phyloP scores from a whole-genome alignment of 805 yeast species.

The Saturnispora zaruensis region DNA sequence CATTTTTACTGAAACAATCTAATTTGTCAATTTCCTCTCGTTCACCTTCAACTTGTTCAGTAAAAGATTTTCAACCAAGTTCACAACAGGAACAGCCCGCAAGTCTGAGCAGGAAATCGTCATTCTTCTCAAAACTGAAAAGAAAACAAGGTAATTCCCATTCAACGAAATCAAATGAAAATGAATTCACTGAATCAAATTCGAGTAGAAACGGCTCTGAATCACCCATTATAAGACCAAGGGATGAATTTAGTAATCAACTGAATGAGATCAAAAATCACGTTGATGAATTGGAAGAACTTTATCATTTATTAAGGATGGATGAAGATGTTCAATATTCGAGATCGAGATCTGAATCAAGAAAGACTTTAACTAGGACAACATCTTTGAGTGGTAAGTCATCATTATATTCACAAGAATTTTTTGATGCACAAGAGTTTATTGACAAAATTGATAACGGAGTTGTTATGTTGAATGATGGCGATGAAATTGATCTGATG shows the following conservation, averaged over 20 bases:
- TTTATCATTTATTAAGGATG: constrained; percentile 17
- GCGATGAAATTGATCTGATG: constrained; percentile 12
- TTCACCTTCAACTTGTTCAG: not conserved
- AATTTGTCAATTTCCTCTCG: not conserved
- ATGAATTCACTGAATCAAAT: not conserved
- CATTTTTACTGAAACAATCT: not conserved
- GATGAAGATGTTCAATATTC: constrained; percentile 15
- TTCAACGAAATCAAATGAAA: not conserved
- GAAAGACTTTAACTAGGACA: constrained; percentile 21
- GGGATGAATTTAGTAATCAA: not conserved
- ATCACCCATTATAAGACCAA: not conserved
- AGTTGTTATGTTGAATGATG: constrained; percentile 44
- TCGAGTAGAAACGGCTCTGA: constrained; percentile 1
- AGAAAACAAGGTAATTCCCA: not conserved
- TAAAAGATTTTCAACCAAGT: not conserved
- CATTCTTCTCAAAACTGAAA: constrained; percentile 8
- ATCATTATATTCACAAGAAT: constrained; percentile 42
- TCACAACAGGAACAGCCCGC: not conserved
- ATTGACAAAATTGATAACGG: constrained; percentile 40
- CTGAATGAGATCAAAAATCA: constrained; percentile 5
- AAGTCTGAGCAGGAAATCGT: constrained; percentile 4
- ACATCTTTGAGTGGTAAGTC: constrained; percentile 21
- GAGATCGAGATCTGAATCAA: constrained; percentile 17
- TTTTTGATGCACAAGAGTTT: constrained; percentile 63
- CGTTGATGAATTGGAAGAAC: constrained; percentile 19